Percentiles rank a stretch among this genome's conserved stretches.
Evolutionary conservation across 2,329 filamentous ascomycete genomes (phyloP).

Genomic region (Hypocreales sp.): DNA sequence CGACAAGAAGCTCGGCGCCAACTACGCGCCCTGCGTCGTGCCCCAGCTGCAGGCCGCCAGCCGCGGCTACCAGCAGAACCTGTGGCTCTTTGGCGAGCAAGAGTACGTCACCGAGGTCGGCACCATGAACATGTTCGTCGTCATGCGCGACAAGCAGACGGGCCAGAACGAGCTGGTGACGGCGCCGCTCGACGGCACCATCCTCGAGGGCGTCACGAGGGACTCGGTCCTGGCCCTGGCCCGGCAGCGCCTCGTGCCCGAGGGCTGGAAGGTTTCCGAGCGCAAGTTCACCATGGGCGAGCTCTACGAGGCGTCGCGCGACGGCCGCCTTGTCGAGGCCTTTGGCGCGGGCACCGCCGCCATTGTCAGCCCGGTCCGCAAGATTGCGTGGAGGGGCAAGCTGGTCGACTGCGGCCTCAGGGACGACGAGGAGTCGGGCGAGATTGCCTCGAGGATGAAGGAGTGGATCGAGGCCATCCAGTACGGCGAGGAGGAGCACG

Average conservation of each 20-base stretch:
- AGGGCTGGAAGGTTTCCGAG: slow-evolving; percentile 83
- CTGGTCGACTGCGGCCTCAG: slow-evolving; percentile 70
- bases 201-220: slow-evolving; percentile 85
- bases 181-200: slow-evolving; percentile 91
- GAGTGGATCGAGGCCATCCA: slow-evolving; percentile 92
- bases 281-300: slow-evolving; percentile 87
- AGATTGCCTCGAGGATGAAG: slow-evolving; percentile 77
- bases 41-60: slow-evolving; percentile 85
- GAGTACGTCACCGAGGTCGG: slow-evolving; percentile 95
- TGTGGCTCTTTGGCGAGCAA: slow-evolving; percentile 94
- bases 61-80: slow-evolving; percentile 91
- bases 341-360: slow-evolving; percentile 92
- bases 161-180: slow-evolving; percentile 87
- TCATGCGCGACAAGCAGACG: slow-evolving; percentile 69
- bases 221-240: slow-evolving; percentile 84
- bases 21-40: slow-evolving; percentile 98
- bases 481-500: slow-evolving; percentile 84
- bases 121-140: slow-evolving; percentile 97
- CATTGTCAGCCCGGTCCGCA: slow-evolving; percentile 79
- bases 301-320: slow-evolving; percentile 62
- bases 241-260: slow-evolving; percentile 61
- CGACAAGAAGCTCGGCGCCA: slow-evolving; percentile 95
- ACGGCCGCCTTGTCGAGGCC: slow-evolving; percentile 80
- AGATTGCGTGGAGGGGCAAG: slow-evolving; percentile 76
- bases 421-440: slow-evolving; percentile 72